These are phyloP conservation scores for Scleromitrula shiraiana DNA, from an alignment of 2,329 filamentous ascomycete species.

Conservation along the genomic window DNA sequence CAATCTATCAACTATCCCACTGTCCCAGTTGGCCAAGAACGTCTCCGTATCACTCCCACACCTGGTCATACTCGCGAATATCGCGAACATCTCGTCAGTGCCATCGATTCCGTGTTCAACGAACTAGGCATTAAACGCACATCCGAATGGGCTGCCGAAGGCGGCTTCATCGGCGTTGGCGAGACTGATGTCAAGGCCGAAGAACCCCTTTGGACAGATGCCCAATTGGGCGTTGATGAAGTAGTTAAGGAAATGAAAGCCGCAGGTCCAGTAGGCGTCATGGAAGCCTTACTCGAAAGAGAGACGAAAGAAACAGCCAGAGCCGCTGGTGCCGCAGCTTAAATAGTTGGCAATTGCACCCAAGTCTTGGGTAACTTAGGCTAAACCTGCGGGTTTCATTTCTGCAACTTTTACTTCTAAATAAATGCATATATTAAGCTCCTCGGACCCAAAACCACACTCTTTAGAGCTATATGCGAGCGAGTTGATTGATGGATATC, in stretches of 20 bases:
- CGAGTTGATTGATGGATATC: no score
- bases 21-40: slow-evolving; percentile 94
- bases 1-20: slow-evolving; percentile 99
- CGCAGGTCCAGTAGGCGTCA: slow-evolving; percentile 38
- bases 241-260: slow-evolving; percentile 53
- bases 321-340: slow-evolving; percentile 29
- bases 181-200: slow-evolving; percentile 52
- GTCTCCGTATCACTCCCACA: slow-evolving; percentile 90
- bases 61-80: slow-evolving; percentile 82
- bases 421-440: slow-evolving; percentile 17
- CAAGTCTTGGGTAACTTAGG: no score
- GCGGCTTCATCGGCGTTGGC: slow-evolving; percentile 92
- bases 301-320: slow-evolving; percentile 35
- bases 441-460: slow-evolving; percentile 31
- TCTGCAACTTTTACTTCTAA: neutral
- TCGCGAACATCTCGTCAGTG: slow-evolving; percentile 76
- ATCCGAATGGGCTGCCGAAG: slow-evolving; percentile 81
- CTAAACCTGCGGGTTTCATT: neutral
- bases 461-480: no score
- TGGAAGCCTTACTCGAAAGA: slow-evolving; percentile 51
- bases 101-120: slow-evolving; percentile 81
- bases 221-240: slow-evolving; percentile 72
- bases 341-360: no score
- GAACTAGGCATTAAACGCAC: slow-evolving; percentile 87
- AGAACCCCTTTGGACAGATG: slow-evolving; percentile 82